Base-by-base conservation (phyloP, 2,329 filamentous ascomycete species). In the Colletotrichum lupini region DNA sequence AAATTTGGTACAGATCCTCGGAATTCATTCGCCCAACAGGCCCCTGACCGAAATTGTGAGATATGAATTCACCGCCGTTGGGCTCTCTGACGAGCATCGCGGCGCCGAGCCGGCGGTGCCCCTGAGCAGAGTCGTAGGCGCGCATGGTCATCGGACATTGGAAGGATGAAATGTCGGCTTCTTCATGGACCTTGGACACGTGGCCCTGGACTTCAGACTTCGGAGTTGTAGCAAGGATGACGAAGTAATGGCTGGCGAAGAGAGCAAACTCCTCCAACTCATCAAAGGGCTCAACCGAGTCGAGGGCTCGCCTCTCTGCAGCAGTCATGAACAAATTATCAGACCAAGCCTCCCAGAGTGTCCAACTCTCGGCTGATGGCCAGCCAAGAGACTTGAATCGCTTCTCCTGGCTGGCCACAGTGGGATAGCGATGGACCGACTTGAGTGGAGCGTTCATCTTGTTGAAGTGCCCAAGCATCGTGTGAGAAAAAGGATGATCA, bases 241-340 rank as follows among this genome's bases (percentile, higher is more conserved):
- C 83, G 77, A 95, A 93, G 81, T 98, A 97, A 82, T 98, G 95
- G 42, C 92, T 91, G 2, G 90, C 91, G 81, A 97, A 98, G 1
- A 98, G 85, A 2, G 93, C 92, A 79, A 98, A 95, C 78, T 98
- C 96, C 82, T 98, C 96, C 95, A 95, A 98, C 82, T 98, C 95
- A 81, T 98, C 96, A 79, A 98, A 98, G 1, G 93, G 91, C 79
- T 98, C 96, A 19, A 95, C 82, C 1, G 84, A 79, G 77, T 98
- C 92, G 16, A 98, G 83, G 12, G 83, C 83, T 46, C 80, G 84
- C 75, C 94, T 89, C 74, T 94, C 88, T 1, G 86, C 82, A 1
- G 87, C 78, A 6, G 85, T 86, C 24, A 97, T 82, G 80, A 95
- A 95, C 3, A 84, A 79, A 16, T 90, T 85, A 76, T 93, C 90